Base-by-base conservation (phyloP, 129 eudicot species). In the Saposhnikovia divaricata region DNA sequence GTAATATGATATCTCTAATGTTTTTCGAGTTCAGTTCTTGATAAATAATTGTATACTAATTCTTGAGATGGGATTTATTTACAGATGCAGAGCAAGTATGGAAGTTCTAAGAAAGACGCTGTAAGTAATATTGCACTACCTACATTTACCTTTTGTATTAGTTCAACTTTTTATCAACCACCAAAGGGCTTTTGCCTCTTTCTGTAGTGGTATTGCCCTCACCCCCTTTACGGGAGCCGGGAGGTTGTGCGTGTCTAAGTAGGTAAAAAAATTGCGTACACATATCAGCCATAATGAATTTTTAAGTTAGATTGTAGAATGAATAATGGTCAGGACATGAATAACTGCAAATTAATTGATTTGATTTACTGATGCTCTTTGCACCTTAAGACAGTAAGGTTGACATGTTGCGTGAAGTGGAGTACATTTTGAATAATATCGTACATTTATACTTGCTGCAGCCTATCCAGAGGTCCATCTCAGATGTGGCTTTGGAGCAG, bases 1-100 rank as follows among this genome's bases (percentile, higher is more conserved):
- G 98, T 94, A 53, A 43, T 27, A 55, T 38, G 43, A 61, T 13
- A 63, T 48, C 55, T 57, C 0, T 5, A 15, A 45, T 80, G 9
- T 51, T 55, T 40, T 57, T 5, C 23, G 45, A 44, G 51, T 46
- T 75, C 3, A 73, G 48, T 48, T 68, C 57, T 77, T 55, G 71
- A 27, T 27, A 75, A 47, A 13, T 31, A 39, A 18, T 44, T 75
- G 15, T 9, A 68, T 74, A 44, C 81, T 91, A 82, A 91, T 76
- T 11, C 80, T 80, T 72, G 31, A 74, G n/a, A 61, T 74, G 0
- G n/a, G 57, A 53, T 82, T 82, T 81, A 72, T 75, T 74, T 28
- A 70, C 91, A 94, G 98, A 87, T 95, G 87, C 98, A 95, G 79
- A 85, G 90, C 93, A 95, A 95, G 85, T 95, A 92, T 81, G 97